phyloP scores from a whole-genome alignment of 768 basidiomycete genomes.

The Collybia nuda region DNA sequence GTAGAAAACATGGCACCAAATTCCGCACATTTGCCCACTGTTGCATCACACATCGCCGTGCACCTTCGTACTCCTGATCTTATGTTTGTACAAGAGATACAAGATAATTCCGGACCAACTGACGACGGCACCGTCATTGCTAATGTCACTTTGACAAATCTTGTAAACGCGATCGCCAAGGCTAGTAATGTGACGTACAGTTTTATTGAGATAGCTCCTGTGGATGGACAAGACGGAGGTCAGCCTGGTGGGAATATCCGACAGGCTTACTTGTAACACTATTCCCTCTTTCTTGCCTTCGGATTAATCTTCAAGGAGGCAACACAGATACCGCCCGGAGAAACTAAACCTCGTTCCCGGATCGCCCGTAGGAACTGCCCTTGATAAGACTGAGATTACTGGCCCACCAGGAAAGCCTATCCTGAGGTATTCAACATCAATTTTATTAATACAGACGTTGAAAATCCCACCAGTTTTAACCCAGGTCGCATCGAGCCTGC shows the following conservation, averaged over 20 bases:
- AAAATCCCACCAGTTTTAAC: conserved; percentile 42
- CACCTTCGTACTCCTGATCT: conserved; percentile 54
- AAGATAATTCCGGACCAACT: conserved; percentile 53
- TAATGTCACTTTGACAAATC: conserved; percentile 48
- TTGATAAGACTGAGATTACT: conserved; percentile 39
- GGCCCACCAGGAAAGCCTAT: conserved; percentile 24
- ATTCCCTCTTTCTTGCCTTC: neutral
- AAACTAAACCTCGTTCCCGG: conserved; percentile 46
- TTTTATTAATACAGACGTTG: neutral
- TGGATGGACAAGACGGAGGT: conserved; percentile 58
- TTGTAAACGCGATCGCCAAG: conserved; percentile 47
- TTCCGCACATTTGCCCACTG: conserved; percentile 42
- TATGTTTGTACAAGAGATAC: conserved; percentile 64
- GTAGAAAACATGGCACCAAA: conserved; percentile 57
- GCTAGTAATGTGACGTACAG: conserved; percentile 44
- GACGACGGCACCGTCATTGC: conserved; percentile 55
- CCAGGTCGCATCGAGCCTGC: conserved; percentile 63
- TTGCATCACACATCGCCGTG: conserved; percentile 53
- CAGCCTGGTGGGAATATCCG: conserved; percentile 65
- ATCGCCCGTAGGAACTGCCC: conserved; percentile 45
- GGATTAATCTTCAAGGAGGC: neutral
- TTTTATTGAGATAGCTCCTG: conserved; percentile 50
- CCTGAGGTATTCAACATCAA: conserved; percentile 35
- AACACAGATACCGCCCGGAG: conserved; percentile 44
- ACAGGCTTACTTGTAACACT: conserved; percentile 50